Percentiles rank a stretch among this genome's conserved stretches.
Evolutionary conservation across 2,329 filamentous ascomycete species (phyloP).

Genomic region (Aspergillus pseudoterreus): DNA sequence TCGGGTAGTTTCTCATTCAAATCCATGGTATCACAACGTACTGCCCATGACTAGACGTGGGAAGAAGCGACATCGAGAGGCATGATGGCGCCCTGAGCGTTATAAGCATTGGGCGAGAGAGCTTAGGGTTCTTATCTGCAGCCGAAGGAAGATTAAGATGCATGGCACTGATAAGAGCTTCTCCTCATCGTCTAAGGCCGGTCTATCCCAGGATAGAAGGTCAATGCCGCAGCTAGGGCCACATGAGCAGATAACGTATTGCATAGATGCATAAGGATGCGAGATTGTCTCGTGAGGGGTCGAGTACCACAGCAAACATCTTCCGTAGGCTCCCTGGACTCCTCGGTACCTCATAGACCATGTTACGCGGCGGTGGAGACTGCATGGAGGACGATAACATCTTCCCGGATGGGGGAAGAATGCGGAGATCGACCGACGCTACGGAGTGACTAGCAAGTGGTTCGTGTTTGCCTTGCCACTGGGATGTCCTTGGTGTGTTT

Average conservation of each 20-base stretch:
- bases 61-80: background rate
- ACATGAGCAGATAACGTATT: no score
- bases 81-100: background rate
- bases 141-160: no score
- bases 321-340: no score
- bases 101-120: constrained; percentile 1
- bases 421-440: background rate
- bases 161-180: no score
- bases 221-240: no score
- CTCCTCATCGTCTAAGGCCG: no score
- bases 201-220: no score
- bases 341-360: no score
- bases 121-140: background rate
- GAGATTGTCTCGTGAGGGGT: no score
- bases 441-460: background rate
- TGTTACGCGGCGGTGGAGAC: background rate
- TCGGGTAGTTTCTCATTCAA: constrained; percentile 8
- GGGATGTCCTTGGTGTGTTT: background rate
- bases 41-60: background rate
- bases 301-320: no score
- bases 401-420: background rate
- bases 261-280: no score
- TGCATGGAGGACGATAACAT: background rate
- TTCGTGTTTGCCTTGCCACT: background rate
- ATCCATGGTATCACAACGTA: constrained; percentile 1